These are phyloP conservation scores for Trebouxia sp. DNA, from an alignment of 139 green algal species.

Conservation along the genomic window DNA sequence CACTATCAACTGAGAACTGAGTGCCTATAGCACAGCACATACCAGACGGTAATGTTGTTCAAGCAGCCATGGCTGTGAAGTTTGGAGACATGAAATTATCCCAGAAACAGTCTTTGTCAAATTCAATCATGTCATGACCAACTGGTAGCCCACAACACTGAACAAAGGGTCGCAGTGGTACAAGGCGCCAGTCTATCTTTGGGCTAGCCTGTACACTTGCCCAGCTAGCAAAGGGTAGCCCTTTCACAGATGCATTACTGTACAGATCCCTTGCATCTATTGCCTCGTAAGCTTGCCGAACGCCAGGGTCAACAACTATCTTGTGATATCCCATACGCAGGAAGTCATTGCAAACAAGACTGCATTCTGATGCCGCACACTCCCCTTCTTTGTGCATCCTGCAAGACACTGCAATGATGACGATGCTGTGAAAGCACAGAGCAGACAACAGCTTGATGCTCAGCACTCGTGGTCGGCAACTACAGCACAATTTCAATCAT, in stretches of 20 bases:
- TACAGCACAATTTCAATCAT: too few species aligned
- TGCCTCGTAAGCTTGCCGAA: slow-evolving; percentile 43
- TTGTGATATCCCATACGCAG: slow-evolving; percentile 33
- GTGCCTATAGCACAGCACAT: too few species aligned
- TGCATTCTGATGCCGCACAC: slow-evolving; percentile 59
- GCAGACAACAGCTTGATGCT: too few species aligned
- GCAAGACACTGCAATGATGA: background rate
- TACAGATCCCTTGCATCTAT: slow-evolving; percentile 23
- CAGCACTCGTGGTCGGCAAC: too few species aligned
- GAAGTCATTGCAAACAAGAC: slow-evolving; percentile 62
- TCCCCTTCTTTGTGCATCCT: slow-evolving; percentile 41
- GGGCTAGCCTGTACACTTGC: background rate
- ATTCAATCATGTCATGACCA: slow-evolving; percentile 42
- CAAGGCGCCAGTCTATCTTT: slow-evolving; percentile 16
- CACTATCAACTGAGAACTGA: too few species aligned
- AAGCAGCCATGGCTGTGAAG: slow-evolving; percentile 29
- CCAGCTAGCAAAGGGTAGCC: background rate
- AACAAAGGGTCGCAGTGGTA: background rate
- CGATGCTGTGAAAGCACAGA: too few species aligned
- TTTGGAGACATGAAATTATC: slow-evolving; percentile 42
- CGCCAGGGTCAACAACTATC: slow-evolving; percentile 61
- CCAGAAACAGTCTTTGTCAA: slow-evolving; percentile 42
- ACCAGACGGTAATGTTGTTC: too few species aligned
- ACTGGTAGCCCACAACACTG: slow-evolving; percentile 51
- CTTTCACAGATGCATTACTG: background rate